Evolutionary conservation across 768 basidiomycete species (phyloP).

Genomic region (Pholiota microspora): DNA sequence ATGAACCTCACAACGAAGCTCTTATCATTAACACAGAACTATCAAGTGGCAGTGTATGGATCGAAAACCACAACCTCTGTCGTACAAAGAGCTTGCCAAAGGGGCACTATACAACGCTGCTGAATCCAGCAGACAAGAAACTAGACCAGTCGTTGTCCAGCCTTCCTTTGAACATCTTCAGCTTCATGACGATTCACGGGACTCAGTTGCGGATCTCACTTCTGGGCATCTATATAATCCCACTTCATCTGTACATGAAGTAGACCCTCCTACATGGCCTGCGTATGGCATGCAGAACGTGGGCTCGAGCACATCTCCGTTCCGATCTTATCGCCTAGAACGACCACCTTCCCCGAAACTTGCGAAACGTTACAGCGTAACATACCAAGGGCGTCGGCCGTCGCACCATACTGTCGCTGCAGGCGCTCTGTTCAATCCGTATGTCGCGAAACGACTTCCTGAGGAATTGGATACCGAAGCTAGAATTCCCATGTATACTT

Average conservation of each 20-base stretch:
- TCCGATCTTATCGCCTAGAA: background rate
- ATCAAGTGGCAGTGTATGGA: background rate
- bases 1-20: background rate
- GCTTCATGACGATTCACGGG: background rate
- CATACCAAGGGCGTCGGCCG: constrained; percentile 1
- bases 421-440: constrained; percentile 2
- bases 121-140: background rate
- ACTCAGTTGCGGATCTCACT: background rate
- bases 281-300: constrained; percentile 7
- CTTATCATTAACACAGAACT: background rate
- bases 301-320: background rate
- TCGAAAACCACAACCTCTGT: background rate
- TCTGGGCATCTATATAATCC: constrained; percentile 6
- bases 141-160: background rate
- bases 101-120: constrained; percentile 3
- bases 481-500: background rate
- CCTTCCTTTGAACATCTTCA: background rate
- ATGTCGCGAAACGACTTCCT: background rate
- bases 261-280: constrained; percentile 7
- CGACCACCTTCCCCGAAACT: constrained; percentile 1
- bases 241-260: constrained; percentile 1
- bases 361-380: background rate
- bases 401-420: constrained; percentile 3
- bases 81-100: constrained; percentile 1
- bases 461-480: background rate